These are phyloP conservation scores for Saccharomycopsis hybrid DNA, from an alignment of 1,139 yeast species.

Conservation along the genomic window DNA sequence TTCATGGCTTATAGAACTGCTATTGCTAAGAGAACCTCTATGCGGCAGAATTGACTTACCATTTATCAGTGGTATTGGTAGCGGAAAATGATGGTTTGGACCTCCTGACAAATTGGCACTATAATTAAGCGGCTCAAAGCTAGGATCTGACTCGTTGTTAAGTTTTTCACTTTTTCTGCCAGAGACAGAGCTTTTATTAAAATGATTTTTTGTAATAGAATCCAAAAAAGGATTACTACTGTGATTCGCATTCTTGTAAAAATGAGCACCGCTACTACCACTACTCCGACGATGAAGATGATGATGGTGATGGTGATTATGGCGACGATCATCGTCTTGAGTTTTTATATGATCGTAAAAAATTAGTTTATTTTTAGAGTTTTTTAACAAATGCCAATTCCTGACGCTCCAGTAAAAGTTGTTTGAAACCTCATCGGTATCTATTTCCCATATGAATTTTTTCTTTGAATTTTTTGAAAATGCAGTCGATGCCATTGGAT, in stretches of 20 bases:
- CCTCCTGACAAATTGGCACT: too few relatives aligned
- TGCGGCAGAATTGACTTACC: neutral
- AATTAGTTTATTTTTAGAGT: constrained; percentile 1
- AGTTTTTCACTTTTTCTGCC: neutral
- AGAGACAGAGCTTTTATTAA: neutral
- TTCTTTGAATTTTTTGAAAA: constrained; percentile 8
- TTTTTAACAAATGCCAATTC: constrained; percentile 11
- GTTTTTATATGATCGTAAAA: constrained; percentile 1
- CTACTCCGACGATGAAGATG: neutral
- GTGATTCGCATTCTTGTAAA: neutral
- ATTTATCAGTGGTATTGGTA: neutral
- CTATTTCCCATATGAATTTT: constrained; percentile 11
- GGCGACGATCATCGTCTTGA: neutral
- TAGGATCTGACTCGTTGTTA: neutral
- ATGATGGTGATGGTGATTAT: neutral
- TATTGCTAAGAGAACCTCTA: neutral
- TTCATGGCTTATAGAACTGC: neutral
- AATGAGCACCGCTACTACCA: neutral
- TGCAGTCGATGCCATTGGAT: constrained; percentile 14
- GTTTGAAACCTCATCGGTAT: constrained; percentile 1
- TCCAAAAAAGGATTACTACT: neutral
- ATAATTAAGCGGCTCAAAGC: neutral
- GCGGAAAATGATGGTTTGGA: neutral
- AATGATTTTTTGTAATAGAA: neutral
- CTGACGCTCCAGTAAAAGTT: constrained; percentile 12